These are phyloP conservation scores for Panaeolus cyanescens DNA, from an alignment of 768 basidiomycete species.

Conservation along the genomic window DNA sequence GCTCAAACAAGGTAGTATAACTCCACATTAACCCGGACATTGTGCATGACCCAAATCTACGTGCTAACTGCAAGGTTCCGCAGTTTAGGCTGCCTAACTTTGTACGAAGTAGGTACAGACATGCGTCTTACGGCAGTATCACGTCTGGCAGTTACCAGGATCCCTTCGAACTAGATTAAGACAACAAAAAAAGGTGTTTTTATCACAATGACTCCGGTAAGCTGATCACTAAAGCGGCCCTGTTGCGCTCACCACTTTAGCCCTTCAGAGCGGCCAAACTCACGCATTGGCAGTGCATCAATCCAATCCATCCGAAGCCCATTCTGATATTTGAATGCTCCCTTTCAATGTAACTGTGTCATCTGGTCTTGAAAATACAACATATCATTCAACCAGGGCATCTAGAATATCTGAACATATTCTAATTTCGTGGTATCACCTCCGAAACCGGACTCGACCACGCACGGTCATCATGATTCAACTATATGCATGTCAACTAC, in stretches of 20 bases:
- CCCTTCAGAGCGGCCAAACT: not conserved
- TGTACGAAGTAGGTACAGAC: not conserved
- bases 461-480: not conserved
- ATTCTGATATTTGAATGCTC: not conserved
- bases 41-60: not conserved
- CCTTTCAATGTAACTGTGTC: not conserved
- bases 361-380: not conserved
- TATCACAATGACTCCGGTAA: not conserved
- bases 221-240: not conserved
- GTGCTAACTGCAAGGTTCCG: not conserved
- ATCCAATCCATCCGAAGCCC: not conserved
- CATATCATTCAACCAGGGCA: not conserved
- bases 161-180: not conserved
- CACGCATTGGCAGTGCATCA: not conserved
- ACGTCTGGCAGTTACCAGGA: not conserved
- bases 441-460: not conserved
- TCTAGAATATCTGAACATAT: not conserved
- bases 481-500: not conserved
- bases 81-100: too few species aligned
- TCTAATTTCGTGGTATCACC: not conserved
- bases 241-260: not conserved
- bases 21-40: not conserved
- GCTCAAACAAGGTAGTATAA: not conserved
- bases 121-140: not conserved
- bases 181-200: not conserved